These are phyloP conservation scores for Phytopythium cucurbitacearum DNA, from an alignment of 352 stramenopile genomes.

Conservation along the genomic window DNA sequence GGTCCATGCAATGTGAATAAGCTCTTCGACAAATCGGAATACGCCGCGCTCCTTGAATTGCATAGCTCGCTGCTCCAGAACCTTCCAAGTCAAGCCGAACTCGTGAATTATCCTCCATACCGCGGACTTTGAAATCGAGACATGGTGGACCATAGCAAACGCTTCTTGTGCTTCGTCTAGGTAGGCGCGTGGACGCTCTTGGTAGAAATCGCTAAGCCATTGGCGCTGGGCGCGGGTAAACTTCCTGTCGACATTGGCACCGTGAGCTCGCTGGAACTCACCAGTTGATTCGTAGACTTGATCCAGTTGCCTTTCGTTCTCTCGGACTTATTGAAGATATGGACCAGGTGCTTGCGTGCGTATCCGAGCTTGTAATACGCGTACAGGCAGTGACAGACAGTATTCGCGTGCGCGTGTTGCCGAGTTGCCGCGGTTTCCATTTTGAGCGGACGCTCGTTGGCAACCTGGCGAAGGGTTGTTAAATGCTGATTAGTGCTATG, in stretches of 20 bases:
- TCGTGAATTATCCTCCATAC: slow-evolving; percentile 15
- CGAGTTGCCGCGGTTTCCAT: slow-evolving; percentile 11
- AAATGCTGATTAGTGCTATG: too few relatives aligned
- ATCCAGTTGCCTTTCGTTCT: slow-evolving; percentile 22
- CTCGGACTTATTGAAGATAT: slow-evolving; percentile 20
- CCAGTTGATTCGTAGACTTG: slow-evolving; percentile 9
- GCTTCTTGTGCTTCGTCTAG: slow-evolving; percentile 18
- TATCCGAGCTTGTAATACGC: slow-evolving; percentile 15
- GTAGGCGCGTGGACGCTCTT: slow-evolving; percentile 9
- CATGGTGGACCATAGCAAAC: slow-evolving; percentile 6
- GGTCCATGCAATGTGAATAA: slow-evolving; percentile 15
- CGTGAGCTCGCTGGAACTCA: slow-evolving; percentile 9
- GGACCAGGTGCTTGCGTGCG: slow-evolving; percentile 8
- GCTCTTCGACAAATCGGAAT: slow-evolving; percentile 19
- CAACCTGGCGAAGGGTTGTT: too few relatives aligned
- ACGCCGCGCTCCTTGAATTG: slow-evolving; percentile 23
- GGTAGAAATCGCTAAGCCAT: slow-evolving; percentile 13
- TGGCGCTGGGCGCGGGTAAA: slow-evolving; percentile 9
- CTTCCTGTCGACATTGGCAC: slow-evolving; percentile 3
- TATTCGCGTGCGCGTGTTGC: slow-evolving; percentile 13
- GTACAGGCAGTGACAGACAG: slow-evolving; percentile 19
- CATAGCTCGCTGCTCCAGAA: slow-evolving; percentile 19
- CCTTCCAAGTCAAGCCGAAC: slow-evolving; percentile 20
- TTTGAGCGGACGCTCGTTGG: neutral
- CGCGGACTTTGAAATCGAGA: slow-evolving; percentile 9